Percentiles rank a stretch among this genome's conserved stretches.
Evolutionary conservation across 495 filamentous ascomycete genomes (phyloP).

Genomic region (Cercophora newfieldiana): DNA sequence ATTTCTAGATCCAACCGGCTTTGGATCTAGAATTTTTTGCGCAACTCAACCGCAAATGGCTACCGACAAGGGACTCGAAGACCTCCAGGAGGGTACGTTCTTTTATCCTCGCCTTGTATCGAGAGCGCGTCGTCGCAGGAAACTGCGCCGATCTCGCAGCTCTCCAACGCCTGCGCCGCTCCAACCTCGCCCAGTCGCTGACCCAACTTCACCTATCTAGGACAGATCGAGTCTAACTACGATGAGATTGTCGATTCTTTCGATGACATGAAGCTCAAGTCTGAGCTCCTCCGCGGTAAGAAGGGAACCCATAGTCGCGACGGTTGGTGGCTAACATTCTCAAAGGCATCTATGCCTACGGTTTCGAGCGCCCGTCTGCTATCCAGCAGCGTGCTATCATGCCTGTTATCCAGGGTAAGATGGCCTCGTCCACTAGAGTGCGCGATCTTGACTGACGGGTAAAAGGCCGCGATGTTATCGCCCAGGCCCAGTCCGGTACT

Average conservation of each 20-base stretch:
- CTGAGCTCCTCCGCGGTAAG: constrained; percentile 95
- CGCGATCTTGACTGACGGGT: constrained; percentile 30
- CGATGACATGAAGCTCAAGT: constrained; percentile 94
- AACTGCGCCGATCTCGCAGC: constrained; percentile 1
- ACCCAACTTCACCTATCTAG: constrained; percentile 48
- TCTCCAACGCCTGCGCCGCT: not conserved
- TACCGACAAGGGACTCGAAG: constrained; percentile 94
- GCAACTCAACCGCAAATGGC: constrained; percentile 80
- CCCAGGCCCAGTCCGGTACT: constrained; percentile 97
- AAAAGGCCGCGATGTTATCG: constrained; percentile 94
- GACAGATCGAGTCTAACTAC: constrained; percentile 99
- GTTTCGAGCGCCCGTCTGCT: constrained; percentile 98
- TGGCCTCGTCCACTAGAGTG: not conserved
- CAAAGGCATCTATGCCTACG: constrained; percentile 95
- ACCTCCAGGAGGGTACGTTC: constrained; percentile 81
- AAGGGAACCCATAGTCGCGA: constrained; percentile 8
- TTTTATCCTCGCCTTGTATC: not conserved
- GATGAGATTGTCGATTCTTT: constrained; percentile 99
- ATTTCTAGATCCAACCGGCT: constrained; percentile 63
- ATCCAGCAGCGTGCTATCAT: constrained; percentile 99
- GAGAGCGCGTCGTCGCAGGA: not conserved
- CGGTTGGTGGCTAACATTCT: constrained; percentile 21
- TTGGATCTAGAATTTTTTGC: constrained; percentile 64
- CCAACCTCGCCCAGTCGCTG: constrained; percentile 18
- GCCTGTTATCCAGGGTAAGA: constrained; percentile 98